Percentiles rank a stretch among this genome's conserved stretches.
Conservation (phyloP, 495 filamentous ascomycete genomes). For the Aeminium ludgeri region DNA sequence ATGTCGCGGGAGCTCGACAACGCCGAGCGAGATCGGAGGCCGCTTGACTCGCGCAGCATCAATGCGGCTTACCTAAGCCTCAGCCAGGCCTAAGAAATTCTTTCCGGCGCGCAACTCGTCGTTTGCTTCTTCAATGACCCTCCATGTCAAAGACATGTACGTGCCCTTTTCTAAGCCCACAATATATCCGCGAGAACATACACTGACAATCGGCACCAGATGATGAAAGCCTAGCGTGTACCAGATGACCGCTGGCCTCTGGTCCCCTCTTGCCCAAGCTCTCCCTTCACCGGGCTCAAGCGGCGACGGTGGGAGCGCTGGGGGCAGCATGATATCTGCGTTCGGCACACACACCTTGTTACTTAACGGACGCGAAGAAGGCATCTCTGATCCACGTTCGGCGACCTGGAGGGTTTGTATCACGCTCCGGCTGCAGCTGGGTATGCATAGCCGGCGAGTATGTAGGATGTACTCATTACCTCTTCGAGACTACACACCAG, state of each 20-base stretch:
- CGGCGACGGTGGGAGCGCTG: conserved; percentile 51
- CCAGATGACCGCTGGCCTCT: conserved; percentile 54
- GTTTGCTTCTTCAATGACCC: conserved; percentile 43
- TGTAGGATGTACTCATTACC: no score
- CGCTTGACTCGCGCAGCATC: no score
- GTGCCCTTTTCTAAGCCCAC: conserved; percentile 29
- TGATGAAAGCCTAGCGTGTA: conserved; percentile 99
- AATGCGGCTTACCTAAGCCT: no score
- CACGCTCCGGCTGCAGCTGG: no score
- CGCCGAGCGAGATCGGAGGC: no score
- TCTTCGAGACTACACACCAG: no score
- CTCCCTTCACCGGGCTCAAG: conserved; percentile 76
- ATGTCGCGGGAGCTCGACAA: no score
- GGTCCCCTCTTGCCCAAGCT: conserved; percentile 47
- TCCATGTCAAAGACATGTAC: conserved; percentile 95
- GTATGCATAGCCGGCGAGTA: no score
- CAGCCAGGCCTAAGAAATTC: no score
- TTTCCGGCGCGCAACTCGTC: neutral
- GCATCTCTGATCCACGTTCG: conserved; percentile 72
- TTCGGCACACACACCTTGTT: conserved; percentile 99
- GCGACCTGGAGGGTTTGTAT: conserved; percentile 33
- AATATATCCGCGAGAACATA: conserved; percentile 1
- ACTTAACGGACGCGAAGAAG: conserved; percentile 84
- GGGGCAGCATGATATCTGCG: conserved; percentile 84
- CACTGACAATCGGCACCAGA: conserved; percentile 33